Evolutionary conservation across 2,329 filamentous ascomycete species (phyloP).

Genomic region (Trichoderma asperellum): DNA sequence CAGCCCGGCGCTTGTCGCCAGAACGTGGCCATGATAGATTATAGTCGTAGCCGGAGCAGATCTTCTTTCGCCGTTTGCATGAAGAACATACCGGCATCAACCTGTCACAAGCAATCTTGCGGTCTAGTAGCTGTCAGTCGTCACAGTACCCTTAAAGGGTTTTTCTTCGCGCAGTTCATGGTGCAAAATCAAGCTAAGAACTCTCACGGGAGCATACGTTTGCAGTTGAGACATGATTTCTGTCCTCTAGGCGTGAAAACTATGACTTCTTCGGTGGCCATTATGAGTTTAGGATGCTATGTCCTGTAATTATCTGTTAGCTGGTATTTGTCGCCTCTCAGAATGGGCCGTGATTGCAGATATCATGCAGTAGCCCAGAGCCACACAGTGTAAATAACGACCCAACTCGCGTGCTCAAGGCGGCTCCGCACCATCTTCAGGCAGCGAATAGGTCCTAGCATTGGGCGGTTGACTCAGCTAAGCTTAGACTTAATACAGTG

Average conservation of each 20-base stretch:
- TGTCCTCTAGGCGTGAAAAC: background rate
- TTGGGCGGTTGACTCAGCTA: background rate
- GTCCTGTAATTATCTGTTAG: background rate
- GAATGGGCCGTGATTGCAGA: background rate
- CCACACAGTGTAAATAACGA: background rate
- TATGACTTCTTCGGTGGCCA: background rate
- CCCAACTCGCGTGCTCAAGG: background rate
- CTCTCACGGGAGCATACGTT: background rate
- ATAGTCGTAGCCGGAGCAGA: conserved; percentile 24
- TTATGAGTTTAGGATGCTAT: background rate
- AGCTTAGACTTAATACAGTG: background rate
- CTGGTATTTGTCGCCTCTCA: background rate
- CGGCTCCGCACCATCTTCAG: background rate
- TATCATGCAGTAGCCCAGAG: background rate
- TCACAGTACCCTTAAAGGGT: background rate
- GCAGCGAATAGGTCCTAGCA: background rate
- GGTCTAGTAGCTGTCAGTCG: conserved; percentile 8
- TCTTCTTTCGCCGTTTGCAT: conserved; percentile 20
- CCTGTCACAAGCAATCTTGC: conserved; percentile 27
- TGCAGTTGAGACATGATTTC: conserved; percentile 26
- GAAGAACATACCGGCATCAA: conserved; percentile 21
- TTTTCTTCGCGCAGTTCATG: background rate
- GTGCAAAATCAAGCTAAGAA: background rate
- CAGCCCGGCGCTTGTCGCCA: conserved; percentile 18
- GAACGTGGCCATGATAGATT: conserved; percentile 27